Evolutionary conservation across 2,329 filamentous ascomycete species (phyloP), one percentile per base, ranked within the genome.

Genomic region (Ramularia endophylla): DNA sequence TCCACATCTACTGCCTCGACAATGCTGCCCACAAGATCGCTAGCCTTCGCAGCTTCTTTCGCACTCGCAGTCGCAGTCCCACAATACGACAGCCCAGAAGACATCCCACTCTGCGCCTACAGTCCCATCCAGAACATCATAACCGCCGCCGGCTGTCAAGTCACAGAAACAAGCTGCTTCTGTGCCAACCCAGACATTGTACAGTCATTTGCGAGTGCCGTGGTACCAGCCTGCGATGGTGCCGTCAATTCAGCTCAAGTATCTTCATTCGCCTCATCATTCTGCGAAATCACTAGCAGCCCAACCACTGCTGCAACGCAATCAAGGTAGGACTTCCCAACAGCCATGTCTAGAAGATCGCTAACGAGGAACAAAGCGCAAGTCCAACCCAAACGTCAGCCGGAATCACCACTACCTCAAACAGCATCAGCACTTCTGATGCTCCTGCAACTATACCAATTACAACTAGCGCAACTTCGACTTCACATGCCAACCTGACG

Each of bases 51-150:
- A 18, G 28, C 41, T 1, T 28, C 46, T 29, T 20, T 40, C 20
- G 15, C 6, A 11, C 27, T 43, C 16, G 27, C 34, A 6, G 33
- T 29, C 19, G 34, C 40, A n/a, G 18, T 20, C 7, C 42, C 48
- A 22, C 46, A 51, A 48, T 27, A 25, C 13, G 22, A 25, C 35
- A 35, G 35, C n/a, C 38, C 38, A 32, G 29, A 7, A 28, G 35
- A 41, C 18, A 43, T 50, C n/a, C 49, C 49, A 17, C n/a, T 41
- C 27, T 52, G 47, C 46, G 49, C 49, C 11, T 37, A 38, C 18
- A 36, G 33, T 15, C 38, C 44, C n/a, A 41, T 50, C 3, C 40
- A 45, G 28, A 9, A 44, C 5, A 35, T 41, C 19, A 40, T 52
- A 27, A 41, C 38, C 20, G 27, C 33, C 15, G 43, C 44, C 3